Evolutionary conservation across 1,284 basidiomycete genomes (phyloP).

Genomic region (Cryptococcus depauperatus): DNA sequence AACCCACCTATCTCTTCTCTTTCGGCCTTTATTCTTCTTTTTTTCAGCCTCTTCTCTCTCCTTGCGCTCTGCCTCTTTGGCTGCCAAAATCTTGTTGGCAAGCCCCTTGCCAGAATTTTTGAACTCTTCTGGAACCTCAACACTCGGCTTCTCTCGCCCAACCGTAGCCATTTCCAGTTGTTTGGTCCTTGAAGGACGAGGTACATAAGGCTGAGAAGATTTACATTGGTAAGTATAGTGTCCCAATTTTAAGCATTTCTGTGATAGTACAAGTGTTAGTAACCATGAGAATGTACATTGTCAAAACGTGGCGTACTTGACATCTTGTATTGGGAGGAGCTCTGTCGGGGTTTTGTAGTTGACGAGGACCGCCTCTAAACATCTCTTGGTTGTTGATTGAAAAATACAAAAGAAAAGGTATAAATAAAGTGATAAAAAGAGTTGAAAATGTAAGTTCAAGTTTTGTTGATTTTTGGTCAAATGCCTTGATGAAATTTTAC

Average conservation of each 20-base stretch:
- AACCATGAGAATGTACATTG: background rate
- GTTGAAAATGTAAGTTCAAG: no score
- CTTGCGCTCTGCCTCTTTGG: conserved; percentile 37
- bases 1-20: conserved; percentile 6
- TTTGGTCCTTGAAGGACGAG: conserved; percentile 39
- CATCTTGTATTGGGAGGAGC: conserved; percentile 40
- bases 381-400: conserved; percentile 7
- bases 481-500: no score
- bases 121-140: conserved; percentile 46
- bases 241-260: conserved; percentile 42
- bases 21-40: conserved; percentile 11
- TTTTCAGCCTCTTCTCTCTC: conserved; percentile 16
- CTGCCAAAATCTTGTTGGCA: conserved; percentile 42
- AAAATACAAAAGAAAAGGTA: background rate
- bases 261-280: conserved; percentile 2
- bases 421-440: background rate
- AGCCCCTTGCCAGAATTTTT: conserved; percentile 28
- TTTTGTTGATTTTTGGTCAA: no score
- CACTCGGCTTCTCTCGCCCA: conserved; percentile 29
- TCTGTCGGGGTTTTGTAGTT: conserved; percentile 29
- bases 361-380: conserved; percentile 29
- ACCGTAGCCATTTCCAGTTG: conserved; percentile 26
- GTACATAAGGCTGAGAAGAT: conserved; percentile 35
- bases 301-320: conserved; percentile 29
- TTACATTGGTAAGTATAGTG: conserved; percentile 46